Evolutionary conservation across 2,329 filamentous ascomycete species (phyloP).

Genomic region (Metarhizium brunneum): DNA sequence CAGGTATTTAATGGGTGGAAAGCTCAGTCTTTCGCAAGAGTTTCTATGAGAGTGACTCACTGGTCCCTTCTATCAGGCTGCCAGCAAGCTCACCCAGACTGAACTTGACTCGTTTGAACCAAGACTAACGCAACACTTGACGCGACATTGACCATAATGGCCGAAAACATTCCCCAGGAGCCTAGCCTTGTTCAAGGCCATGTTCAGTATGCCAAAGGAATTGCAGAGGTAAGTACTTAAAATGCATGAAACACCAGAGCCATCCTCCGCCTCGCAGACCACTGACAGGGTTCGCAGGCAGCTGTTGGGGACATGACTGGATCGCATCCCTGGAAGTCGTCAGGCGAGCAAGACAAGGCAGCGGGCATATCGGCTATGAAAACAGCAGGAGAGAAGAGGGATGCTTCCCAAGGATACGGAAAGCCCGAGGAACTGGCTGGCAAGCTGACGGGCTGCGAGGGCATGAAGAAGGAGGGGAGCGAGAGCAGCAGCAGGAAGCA

Average conservation of each 20-base stretch:
- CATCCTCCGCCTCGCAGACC: background rate
- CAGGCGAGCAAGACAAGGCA: slow-evolving; percentile 55
- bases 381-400: slow-evolving; percentile 45
- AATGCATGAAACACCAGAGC: background rate
- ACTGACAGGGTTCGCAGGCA: slow-evolving; percentile 27
- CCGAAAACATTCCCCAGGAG: slow-evolving; percentile 20
- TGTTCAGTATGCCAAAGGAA: slow-evolving; percentile 60
- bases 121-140: background rate
- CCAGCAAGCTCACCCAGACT: background rate
- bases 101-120: background rate
- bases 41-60: no score
- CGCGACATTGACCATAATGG: background rate
- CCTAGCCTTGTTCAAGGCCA: slow-evolving; percentile 55
- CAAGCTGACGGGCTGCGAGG: slow-evolving; percentile 55
- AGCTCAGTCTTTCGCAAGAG: no score
- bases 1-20: background rate
- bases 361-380: slow-evolving; percentile 55
- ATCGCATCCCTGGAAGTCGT: slow-evolving; percentile 52
- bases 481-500: slow-evolving; percentile 34
- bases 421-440: slow-evolving; percentile 57
- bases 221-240: slow-evolving; percentile 42
- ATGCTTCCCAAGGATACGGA: slow-evolving; percentile 48
- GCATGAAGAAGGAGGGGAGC: slow-evolving; percentile 56
- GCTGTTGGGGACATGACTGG: slow-evolving; percentile 53
- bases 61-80: background rate